These are phyloP conservation scores for Cladosporium phlei DNA, from an alignment of 2,329 filamentous ascomycete genomes.

Conservation along the genomic window DNA sequence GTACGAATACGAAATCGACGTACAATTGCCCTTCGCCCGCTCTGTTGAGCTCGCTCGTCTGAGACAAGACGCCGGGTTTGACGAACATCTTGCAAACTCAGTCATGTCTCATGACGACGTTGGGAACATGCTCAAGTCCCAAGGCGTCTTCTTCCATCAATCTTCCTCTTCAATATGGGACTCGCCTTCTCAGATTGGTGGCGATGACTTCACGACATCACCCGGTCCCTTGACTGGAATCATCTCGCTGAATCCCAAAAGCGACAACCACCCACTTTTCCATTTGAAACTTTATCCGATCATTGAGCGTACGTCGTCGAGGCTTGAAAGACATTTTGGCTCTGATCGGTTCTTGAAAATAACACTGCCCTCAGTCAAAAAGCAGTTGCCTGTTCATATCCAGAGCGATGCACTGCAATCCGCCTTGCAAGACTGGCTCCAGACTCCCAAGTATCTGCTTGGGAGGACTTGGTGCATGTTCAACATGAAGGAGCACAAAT, in stretches of 20 bases:
- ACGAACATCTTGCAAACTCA: too few species aligned
- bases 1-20: too few species aligned
- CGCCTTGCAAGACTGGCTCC: neutral
- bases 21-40: too few species aligned
- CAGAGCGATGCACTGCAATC: slow-evolving; percentile 13
- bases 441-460: slow-evolving; percentile 34
- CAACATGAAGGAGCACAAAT: slow-evolving; percentile 34
- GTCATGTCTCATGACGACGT: too few species aligned
- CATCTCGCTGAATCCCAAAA: neutral
- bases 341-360: slow-evolving; percentile 41
- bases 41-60: too few species aligned
- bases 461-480: slow-evolving; percentile 40
- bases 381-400: slow-evolving; percentile 14
- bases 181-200: too few species aligned
- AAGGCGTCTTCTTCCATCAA: too few species aligned
- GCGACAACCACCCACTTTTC: neutral
- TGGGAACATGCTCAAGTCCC: too few species aligned
- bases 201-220: neutral
- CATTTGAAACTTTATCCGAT: neutral
- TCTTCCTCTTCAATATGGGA: too few species aligned
- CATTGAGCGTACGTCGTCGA: neutral
- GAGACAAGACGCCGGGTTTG: too few species aligned
- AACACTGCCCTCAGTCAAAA: slow-evolving; percentile 29
- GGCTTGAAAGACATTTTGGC: slow-evolving; percentile 29
- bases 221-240: neutral